phyloP scores from a whole-genome alignment of 495 filamentous ascomycete genomes.

The Cairneyella variabilis region DNA sequence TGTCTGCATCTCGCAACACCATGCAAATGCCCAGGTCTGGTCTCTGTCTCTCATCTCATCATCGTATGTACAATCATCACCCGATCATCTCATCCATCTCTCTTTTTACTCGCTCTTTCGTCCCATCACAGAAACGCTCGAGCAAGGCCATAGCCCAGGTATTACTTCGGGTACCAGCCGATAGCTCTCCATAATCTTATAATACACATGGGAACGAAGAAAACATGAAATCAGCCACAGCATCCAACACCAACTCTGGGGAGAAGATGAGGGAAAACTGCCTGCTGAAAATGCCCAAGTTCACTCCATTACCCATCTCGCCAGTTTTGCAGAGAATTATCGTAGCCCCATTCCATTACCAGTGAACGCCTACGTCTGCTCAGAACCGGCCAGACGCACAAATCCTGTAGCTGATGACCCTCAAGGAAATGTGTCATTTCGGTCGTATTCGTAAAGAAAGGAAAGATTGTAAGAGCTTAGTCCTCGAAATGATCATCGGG shows the following conservation, averaged over 20 bases:
- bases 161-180: neutral
- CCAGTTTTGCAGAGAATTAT: neutral
- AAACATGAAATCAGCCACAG: too few relatives aligned
- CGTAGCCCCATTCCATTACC: neutral
- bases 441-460: conserved; percentile 10
- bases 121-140: too few relatives aligned
- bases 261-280: too few relatives aligned
- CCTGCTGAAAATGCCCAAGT: neutral
- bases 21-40: too few relatives aligned
- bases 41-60: too few relatives aligned
- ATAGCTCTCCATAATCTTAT: neutral
- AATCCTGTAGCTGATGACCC: conserved; percentile 11
- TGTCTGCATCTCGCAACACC: too few relatives aligned
- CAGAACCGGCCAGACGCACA: conserved; percentile 5
- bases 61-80: too few relatives aligned
- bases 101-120: too few relatives aligned
- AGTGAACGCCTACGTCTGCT: conserved; percentile 8
- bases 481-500: conserved; percentile 34
- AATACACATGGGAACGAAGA: neutral
- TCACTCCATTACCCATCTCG: neutral
- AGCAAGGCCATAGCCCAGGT: too few relatives aligned
- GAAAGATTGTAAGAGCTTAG: neutral
- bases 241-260: too few relatives aligned
- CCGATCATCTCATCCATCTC: too few relatives aligned
- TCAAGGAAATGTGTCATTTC: conserved; percentile 10